phyloP scores from a whole-genome alignment of 2,329 filamentous ascomycete genomes.

The Gnomoniopsis smithogilvyi region DNA sequence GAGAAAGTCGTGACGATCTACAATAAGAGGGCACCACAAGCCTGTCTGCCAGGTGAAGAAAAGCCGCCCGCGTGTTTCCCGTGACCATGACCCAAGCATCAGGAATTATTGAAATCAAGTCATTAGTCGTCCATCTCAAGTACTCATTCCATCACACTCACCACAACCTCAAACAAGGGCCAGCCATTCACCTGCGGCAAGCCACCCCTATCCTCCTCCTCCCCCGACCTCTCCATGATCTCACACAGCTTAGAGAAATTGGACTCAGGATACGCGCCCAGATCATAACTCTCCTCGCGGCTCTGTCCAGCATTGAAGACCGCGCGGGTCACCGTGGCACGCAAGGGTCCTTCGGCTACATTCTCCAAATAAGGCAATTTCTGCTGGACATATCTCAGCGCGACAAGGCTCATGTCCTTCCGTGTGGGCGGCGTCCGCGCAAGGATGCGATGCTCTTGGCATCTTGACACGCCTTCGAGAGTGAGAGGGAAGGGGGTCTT shows the following conservation, averaged over 20 bases:
- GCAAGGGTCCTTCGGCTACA: not conserved
- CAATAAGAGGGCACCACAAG: too few relatives aligned
- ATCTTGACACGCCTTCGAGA: not conserved
- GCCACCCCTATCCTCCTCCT: not conserved
- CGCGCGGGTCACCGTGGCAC: slow-evolving; percentile 5
- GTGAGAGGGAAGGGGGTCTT: not conserved
- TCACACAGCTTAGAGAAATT: slow-evolving; percentile 12
- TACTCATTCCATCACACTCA: not conserved
- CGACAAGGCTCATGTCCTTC: slow-evolving; percentile 8
- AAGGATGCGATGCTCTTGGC: slow-evolving; percentile 9
- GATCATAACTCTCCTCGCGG: slow-evolving; percentile 10
- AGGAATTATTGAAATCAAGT: not conserved
- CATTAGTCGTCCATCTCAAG: not conserved
- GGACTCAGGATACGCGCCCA: slow-evolving; percentile 9
- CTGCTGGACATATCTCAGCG: slow-evolving; percentile 5
- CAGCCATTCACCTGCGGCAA: not conserved
- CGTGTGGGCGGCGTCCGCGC: slow-evolving; percentile 10
- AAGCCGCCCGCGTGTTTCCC: not conserved
- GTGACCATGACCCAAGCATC: not conserved
- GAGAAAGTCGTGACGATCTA: not conserved
- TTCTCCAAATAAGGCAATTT: not conserved
- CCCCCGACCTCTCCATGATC: not conserved
- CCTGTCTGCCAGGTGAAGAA: too few relatives aligned
- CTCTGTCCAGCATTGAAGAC: not conserved
- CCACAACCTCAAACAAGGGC: slow-evolving; percentile 14